Conservation (phyloP, 2,329 filamentous ascomycete genomes). For the Fulvia fulva region DNA sequence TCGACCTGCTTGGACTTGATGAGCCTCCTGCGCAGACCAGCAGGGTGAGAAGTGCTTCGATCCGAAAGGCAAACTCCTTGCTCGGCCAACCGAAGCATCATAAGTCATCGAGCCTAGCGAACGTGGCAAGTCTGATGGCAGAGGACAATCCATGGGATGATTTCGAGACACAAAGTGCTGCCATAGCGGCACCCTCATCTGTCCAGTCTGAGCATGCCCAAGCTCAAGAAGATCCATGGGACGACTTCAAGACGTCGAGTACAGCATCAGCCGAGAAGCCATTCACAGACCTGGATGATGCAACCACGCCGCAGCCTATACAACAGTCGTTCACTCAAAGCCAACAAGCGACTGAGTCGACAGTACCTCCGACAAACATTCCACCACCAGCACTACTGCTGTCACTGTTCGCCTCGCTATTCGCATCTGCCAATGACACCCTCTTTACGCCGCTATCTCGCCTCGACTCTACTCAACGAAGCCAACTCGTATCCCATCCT, state of each 20-base stretch:
- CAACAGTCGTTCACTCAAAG: neutral
- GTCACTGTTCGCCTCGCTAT: slow-evolving; percentile 67
- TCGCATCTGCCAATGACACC: slow-evolving; percentile 60
- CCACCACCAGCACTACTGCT: slow-evolving; percentile 83
- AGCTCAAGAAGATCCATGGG: slow-evolving; percentile 39
- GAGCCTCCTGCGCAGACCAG: slow-evolving; percentile 15
- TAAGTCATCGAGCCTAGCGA: neutral
- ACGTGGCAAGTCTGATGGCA: neutral
- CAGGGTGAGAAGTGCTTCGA: slow-evolving; percentile 1
- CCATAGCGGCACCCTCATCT: neutral
- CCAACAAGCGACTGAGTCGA: neutral
- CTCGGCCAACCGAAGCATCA: slow-evolving; percentile 7
- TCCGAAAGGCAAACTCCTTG: neutral
- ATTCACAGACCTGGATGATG: neutral
- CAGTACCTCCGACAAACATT: slow-evolving; percentile 71
- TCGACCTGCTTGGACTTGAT: slow-evolving; percentile 30
- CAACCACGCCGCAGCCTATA: neutral
- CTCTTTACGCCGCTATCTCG: slow-evolving; percentile 62
- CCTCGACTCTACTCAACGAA: slow-evolving; percentile 50
- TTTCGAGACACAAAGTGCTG: neutral
- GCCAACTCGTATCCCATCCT: slow-evolving; percentile 58
- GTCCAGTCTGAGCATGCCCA: neutral
- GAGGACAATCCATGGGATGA: slow-evolving; percentile 9
- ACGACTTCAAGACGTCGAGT: slow-evolving; percentile 39
- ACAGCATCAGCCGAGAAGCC: slow-evolving; percentile 5